phyloP scores from a whole-genome alignment of 768 basidiomycete genomes.

The Cystobasidium onofrii region DNA sequence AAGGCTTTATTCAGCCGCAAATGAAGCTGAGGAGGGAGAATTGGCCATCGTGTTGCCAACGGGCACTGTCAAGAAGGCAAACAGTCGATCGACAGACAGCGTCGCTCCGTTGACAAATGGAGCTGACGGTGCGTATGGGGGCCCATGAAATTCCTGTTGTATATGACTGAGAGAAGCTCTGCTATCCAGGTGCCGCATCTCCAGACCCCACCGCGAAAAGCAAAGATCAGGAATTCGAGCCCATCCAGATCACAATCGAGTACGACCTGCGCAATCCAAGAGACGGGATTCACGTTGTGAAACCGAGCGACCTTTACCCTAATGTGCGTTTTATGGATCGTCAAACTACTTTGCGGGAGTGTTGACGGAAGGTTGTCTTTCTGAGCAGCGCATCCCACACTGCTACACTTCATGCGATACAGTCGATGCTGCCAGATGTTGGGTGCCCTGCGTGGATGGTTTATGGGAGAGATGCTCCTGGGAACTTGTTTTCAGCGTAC shows the following conservation, averaged over 20 bases:
- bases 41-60: constrained; percentile 76
- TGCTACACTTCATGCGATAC: constrained; percentile 79
- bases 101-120: constrained; percentile 41
- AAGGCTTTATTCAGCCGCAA: constrained; percentile 76
- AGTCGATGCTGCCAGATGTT: constrained; percentile 86
- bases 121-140: not conserved
- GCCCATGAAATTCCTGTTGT: not conserved
- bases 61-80: constrained; percentile 60
- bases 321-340: constrained; percentile 41
- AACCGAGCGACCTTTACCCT: not conserved
- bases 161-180: not conserved
- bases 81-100: constrained; percentile 48
- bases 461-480: constrained; percentile 95
- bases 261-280: constrained; percentile 75
- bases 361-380: not conserved
- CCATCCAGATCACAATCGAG: constrained; percentile 65
- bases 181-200: constrained; percentile 34
- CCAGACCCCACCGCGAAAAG: constrained; percentile 34
- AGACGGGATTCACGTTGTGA: constrained; percentile 75
- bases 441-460: constrained; percentile 96
- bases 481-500: constrained; percentile 95
- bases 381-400: constrained; percentile 73
- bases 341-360: constrained; percentile 32
- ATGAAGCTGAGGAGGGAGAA: constrained; percentile 90
- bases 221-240: constrained; percentile 59